Evolutionary conservation across 2,329 filamentous ascomycete species (phyloP), one percentile per base, ranked within the genome.

Genomic region (Aspergillus carbonarius): DNA sequence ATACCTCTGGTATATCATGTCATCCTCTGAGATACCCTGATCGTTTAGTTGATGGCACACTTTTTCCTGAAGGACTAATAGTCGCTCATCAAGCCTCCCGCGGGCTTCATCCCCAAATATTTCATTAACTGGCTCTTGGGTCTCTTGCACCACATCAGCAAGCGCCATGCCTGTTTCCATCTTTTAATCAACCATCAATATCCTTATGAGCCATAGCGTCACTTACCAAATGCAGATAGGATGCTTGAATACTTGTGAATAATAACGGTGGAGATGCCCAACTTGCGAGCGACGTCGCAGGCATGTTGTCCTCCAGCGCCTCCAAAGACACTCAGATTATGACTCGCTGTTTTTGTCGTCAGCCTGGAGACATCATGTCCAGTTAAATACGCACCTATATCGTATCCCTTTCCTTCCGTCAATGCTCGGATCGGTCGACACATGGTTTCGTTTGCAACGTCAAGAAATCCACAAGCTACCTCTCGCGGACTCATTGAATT

Each of bases 381-480:
- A n/a, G 10, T 39, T 4, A n/a, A 20, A 3, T 17, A 27, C 46
- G 9, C 23, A 56, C 54, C 25, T 2, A 55, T 55, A 42, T 51
- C 54, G 35, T 50, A 51, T 46, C 54, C 54, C 37, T 60, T 60
- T 2, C 53, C 40, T 9, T 59, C 20, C 3, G 46, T 56, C 27
- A 50, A 34, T 44, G 44, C 10, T 30, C 40, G 54, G 27, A 56
- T 56, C 42, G 57, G 57, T 2, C 48, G 40, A 4, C 90, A 92
- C 92, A 96, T 96, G 13, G 91, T 88, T 77, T 96, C 92, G 68
- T 96, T 96, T 2, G 92, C 92, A 52, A 96, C 91, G 13, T 91
- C 91, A 72, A 96, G 82, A 72, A 96, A 96, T 0, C 93, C 93
- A 67, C 91, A 91, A 0, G 93, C 93, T 3, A 96, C 89, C 70